Conservation (phyloP, 495 filamentous ascomycete species). For the Hypoxylon subgilvum region DNA sequence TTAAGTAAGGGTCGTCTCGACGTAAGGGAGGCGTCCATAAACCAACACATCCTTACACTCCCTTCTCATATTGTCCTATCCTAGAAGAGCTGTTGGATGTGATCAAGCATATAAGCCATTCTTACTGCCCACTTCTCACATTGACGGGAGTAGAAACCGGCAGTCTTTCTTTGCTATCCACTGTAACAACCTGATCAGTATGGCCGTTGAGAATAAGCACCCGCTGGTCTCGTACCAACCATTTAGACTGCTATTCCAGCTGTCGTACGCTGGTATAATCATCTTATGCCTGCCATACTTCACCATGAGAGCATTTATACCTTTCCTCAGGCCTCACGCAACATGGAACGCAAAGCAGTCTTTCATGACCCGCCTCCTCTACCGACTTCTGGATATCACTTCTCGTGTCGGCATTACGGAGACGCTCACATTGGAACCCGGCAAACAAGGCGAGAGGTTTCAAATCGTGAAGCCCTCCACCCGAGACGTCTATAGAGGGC, state of each 20-base stretch:
- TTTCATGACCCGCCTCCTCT: conserved; percentile 14
- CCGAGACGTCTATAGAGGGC: conserved; percentile 14
- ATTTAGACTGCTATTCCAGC: conserved; percentile 17
- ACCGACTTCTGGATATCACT: background rate
- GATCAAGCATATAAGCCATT: too few species aligned
- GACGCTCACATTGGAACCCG: conserved; percentile 6
- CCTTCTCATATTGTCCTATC: too few species aligned
- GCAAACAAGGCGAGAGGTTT: conserved; percentile 26
- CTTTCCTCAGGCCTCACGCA: conserved; percentile 6
- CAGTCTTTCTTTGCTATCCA: too few species aligned
- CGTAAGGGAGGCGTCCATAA: too few species aligned
- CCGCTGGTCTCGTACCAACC: conserved; percentile 23
- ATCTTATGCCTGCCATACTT: conserved; percentile 19
- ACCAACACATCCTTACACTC: too few species aligned
- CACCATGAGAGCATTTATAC: conserved; percentile 11
- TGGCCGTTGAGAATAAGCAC: background rate
- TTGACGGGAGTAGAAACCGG: too few species aligned
- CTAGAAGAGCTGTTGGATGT: too few species aligned
- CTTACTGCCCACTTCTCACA: too few species aligned
- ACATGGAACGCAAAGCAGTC: conserved; percentile 25
- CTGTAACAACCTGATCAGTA: too few species aligned
- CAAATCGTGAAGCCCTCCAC: conserved; percentile 12
- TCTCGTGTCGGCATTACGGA: conserved; percentile 16
- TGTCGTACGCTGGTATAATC: conserved; percentile 15
- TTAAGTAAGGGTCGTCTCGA: too few species aligned